phyloP scores from a whole-genome alignment of 495 filamentous ascomycete species.

The Pyronema omphalodes region DNA sequence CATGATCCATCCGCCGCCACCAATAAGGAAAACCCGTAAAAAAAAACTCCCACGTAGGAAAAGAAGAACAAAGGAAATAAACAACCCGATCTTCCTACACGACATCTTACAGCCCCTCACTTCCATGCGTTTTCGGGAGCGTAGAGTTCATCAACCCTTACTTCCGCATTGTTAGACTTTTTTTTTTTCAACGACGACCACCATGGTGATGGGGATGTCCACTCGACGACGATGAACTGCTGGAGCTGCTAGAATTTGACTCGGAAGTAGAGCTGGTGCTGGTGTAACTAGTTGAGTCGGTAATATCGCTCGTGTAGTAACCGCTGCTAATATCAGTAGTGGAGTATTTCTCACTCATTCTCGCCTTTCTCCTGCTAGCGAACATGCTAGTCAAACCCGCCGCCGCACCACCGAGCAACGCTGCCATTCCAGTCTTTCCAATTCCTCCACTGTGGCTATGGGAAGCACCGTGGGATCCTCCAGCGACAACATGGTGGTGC shows the following conservation, averaged over 20 bases:
- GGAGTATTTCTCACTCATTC: conserved; percentile 17
- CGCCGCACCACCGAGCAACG: conserved; percentile 21
- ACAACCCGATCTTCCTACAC: too few species aligned
- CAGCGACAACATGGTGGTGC: background rate
- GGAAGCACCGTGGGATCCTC: conserved; percentile 7
- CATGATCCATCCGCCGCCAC: too few species aligned
- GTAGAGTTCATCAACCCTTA: too few species aligned
- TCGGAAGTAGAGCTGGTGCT: conserved; percentile 12
- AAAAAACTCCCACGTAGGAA: too few species aligned
- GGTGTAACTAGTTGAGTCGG: conserved; percentile 6
- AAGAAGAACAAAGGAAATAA: too few species aligned
- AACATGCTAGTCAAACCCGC: conserved; percentile 21
- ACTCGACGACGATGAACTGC: conserved; percentile 9
- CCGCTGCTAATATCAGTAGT: conserved; percentile 14
- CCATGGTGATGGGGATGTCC: background rate
- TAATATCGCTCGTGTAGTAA: conserved; percentile 10
- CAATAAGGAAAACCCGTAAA: too few species aligned
- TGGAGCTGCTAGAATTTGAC: conserved; percentile 13
- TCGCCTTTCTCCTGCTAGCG: conserved; percentile 6
- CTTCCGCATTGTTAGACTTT: too few species aligned
- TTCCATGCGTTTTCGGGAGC: too few species aligned
- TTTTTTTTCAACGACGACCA: background rate
- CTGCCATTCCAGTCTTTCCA: conserved; percentile 12
- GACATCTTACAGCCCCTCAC: too few species aligned
- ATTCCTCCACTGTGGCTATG: conserved; percentile 3